Evolutionary conservation across 768 basidiomycete species (phyloP).

Genomic region (Termitomyces bulborhizus): DNA sequence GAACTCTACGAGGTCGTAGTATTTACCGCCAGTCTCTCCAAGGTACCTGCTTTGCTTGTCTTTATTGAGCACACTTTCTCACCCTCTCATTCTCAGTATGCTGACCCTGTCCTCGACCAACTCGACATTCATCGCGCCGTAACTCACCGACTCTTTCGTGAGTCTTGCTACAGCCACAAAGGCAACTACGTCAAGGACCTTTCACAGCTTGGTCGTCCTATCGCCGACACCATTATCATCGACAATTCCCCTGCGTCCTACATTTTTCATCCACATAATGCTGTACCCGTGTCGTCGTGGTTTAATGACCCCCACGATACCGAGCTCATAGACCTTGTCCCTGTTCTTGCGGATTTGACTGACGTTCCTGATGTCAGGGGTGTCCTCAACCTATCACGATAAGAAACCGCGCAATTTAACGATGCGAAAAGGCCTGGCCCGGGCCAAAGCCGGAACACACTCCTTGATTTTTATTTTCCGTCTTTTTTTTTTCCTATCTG

Average conservation of each 20-base stretch:
- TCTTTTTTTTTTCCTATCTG: too few species aligned
- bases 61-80: background rate
- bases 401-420: too few species aligned
- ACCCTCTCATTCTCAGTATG: constrained; percentile 48
- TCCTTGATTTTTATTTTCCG: too few species aligned
- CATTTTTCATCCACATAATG: constrained; percentile 98
- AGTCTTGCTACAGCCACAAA: constrained; percentile 97
- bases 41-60: constrained; percentile 44
- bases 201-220: constrained; percentile 92
- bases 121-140: constrained; percentile 90
- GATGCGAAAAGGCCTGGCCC: too few species aligned
- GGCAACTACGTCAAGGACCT: constrained; percentile 99
- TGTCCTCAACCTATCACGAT: constrained; percentile 79
- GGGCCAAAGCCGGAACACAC: too few species aligned
- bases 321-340: constrained; percentile 90
- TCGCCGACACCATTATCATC: constrained; percentile 91
- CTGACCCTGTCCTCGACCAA: constrained; percentile 97
- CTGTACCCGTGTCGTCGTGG: constrained; percentile 98
- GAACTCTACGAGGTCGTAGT: constrained; percentile 97
- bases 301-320: constrained; percentile 99
- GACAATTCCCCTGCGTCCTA: constrained; percentile 99
- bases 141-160: constrained; percentile 89
- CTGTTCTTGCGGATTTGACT: constrained; percentile 85
- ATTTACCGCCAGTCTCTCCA: constrained; percentile 95
- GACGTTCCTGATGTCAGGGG: constrained; percentile 86